These are phyloP conservation scores for Pythium pyrilobum DNA, from an alignment of 352 stramenopile species.

Conservation along the genomic window DNA sequence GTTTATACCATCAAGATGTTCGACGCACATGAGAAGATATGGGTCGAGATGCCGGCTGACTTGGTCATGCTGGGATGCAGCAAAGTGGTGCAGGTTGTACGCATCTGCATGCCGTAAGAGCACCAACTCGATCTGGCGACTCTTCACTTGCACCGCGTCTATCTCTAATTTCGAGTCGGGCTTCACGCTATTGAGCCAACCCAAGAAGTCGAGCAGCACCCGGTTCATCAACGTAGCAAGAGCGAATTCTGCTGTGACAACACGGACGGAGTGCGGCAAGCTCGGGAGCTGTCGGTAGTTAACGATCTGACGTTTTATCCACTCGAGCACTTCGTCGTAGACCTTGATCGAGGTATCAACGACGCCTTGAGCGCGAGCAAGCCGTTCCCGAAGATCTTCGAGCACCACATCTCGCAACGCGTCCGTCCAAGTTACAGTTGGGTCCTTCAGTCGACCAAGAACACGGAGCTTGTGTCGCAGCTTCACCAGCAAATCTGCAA, in stretches of 20 bases:
- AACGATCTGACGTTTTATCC: slow-evolving; percentile 38
- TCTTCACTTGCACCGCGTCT: background rate
- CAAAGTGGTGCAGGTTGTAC: slow-evolving; percentile 17
- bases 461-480: slow-evolving; percentile 5
- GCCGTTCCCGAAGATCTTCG: slow-evolving; percentile 1
- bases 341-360: slow-evolving; percentile 26
- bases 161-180: background rate
- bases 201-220: slow-evolving; percentile 20
- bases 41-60: slow-evolving; percentile 14
- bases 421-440: slow-evolving; percentile 1
- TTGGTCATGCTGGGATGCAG: slow-evolving; percentile 1
- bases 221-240: slow-evolving; percentile 47
- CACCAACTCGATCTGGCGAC: background rate
- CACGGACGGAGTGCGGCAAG: slow-evolving; percentile 4
- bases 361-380: slow-evolving; percentile 1
- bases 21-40: slow-evolving; percentile 68
- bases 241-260: slow-evolving; percentile 34
- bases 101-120: slow-evolving; percentile 7
- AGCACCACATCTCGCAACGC: slow-evolving; percentile 15
- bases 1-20: slow-evolving; percentile 63
- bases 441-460: slow-evolving; percentile 1
- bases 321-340: slow-evolving; percentile 36
- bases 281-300: slow-evolving; percentile 10
- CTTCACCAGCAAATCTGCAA: slow-evolving; percentile 10
- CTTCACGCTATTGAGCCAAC: background rate